A percentile compares a stretch with the other conserved stretches of the same genome.
Evolutionary conservation across 73 alveolate genomes (phyloP).

Genomic region (Blepharisma stoltei): DNA sequence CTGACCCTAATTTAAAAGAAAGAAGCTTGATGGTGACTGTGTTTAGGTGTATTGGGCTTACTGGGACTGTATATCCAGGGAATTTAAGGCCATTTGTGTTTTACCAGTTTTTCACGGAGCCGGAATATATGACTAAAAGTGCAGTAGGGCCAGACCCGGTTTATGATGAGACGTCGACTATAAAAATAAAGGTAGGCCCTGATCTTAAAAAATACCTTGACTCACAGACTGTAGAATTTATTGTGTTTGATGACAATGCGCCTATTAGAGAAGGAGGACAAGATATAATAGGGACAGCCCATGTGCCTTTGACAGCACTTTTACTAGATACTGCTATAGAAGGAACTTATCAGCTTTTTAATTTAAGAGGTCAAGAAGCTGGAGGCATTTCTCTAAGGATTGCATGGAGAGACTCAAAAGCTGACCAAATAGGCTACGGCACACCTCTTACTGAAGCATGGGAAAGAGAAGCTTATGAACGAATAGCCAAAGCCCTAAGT

Average conservation of each 20-base stretch:
- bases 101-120: constrained; percentile 78
- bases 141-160: constrained; percentile 71
- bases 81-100: constrained; percentile 73
- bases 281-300: constrained; percentile 83
- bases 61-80: constrained; percentile 47
- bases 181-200: constrained; percentile 56
- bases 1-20: constrained; percentile 47
- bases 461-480: constrained; percentile 36
- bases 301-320: constrained; percentile 65
- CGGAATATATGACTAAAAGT: constrained; percentile 65
- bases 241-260: constrained; percentile 79
- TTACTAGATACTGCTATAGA: constrained; percentile 56
- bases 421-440: constrained; percentile 33
- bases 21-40: constrained; percentile 59
- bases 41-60: constrained; percentile 52
- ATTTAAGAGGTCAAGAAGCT: constrained; percentile 50
- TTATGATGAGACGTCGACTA: constrained; percentile 73
- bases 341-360: constrained; percentile 63
- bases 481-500: constrained; percentile 36
- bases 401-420: constrained; percentile 47
- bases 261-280: constrained; percentile 78
- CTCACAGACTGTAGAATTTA: constrained; percentile 67
- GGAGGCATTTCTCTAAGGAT: constrained; percentile 67
- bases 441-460: constrained; percentile 43
- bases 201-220: constrained; percentile 66